phyloP scores from a whole-genome alignment of 352 stramenopile species.

The Phytopythium cucurbitacearum region DNA sequence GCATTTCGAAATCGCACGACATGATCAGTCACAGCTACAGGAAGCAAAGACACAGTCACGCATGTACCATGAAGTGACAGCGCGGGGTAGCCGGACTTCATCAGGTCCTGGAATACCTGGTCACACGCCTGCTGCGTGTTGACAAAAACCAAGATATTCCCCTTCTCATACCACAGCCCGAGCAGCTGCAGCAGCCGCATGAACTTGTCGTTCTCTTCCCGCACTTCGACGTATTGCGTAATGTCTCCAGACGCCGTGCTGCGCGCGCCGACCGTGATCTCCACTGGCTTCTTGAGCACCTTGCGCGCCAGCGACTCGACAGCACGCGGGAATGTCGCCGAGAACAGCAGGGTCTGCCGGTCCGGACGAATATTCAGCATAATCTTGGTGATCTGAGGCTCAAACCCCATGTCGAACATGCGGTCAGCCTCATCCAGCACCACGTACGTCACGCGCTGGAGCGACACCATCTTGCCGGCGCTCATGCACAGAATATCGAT shows the following conservation, averaged over 20 bases:
- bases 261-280: slow-evolving; percentile 96
- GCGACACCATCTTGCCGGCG: slow-evolving; percentile 93
- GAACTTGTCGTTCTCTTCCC: slow-evolving; percentile 99
- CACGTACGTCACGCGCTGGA: slow-evolving; percentile 97
- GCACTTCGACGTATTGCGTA: slow-evolving; percentile 97
- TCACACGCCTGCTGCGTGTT: slow-evolving; percentile 98
- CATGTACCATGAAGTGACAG: slow-evolving; percentile 94
- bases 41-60: neutral
- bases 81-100: slow-evolving; percentile 94
- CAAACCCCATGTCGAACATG: slow-evolving; percentile 99
- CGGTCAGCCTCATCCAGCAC: slow-evolving; percentile 99
- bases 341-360: slow-evolving; percentile 95
- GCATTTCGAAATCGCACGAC: slow-evolving; percentile 9
- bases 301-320: slow-evolving; percentile 89
- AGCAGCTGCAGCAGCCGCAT: slow-evolving; percentile 96
- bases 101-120: slow-evolving; percentile 96
- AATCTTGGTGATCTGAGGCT: slow-evolving; percentile 98
- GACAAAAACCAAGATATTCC: slow-evolving; percentile 99
- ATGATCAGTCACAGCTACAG: neutral
- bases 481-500: slow-evolving; percentile 99
- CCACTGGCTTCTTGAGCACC: slow-evolving; percentile 92
- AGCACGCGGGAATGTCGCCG: slow-evolving; percentile 95
- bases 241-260: slow-evolving; percentile 97
- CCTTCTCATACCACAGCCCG: slow-evolving; percentile 95
- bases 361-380: slow-evolving; percentile 91